These are phyloP conservation scores for Primulina eburnea DNA, from an alignment of 257 asterid species.

Conservation along the genomic window DNA sequence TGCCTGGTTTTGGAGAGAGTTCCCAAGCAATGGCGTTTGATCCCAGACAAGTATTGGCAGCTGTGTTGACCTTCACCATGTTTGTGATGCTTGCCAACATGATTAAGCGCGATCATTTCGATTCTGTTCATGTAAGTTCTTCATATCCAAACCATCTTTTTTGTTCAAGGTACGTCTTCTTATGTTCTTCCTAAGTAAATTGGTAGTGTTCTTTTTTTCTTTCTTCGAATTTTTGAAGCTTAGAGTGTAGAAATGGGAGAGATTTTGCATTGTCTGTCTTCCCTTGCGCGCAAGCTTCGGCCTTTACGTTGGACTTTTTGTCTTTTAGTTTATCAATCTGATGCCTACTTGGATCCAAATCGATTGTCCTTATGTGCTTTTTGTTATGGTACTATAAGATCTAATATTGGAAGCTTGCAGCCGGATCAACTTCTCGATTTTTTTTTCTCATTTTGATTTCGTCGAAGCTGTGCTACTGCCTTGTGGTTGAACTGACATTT, in stretches of 20 bases:
- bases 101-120: constrained; percentile 69
- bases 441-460: constrained; percentile 3
- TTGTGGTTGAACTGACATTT: constrained; percentile 11
- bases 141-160: background rate
- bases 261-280: constrained; percentile 21
- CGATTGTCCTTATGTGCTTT: background rate
- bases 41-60: constrained; percentile 71
- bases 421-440: background rate
- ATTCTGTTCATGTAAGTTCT: constrained; percentile 29
- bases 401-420: constrained; percentile 17
- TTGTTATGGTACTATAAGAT: background rate
- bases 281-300: background rate
- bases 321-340: constrained; percentile 15
- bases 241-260: background rate
- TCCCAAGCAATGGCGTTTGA: constrained; percentile 53
- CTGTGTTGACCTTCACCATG: constrained; percentile 63
- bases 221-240: background rate
- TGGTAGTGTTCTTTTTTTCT: background rate
- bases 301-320: constrained; percentile 10
- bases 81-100: constrained; percentile 68
- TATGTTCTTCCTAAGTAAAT: background rate
- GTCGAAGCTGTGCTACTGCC: constrained; percentile 11
- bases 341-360: constrained; percentile 30
- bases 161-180: background rate
- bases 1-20: background rate